Evolutionary conservation across 2,329 filamentous ascomycete species (phyloP).

Genomic region (Endoconidiophora polonica): DNA sequence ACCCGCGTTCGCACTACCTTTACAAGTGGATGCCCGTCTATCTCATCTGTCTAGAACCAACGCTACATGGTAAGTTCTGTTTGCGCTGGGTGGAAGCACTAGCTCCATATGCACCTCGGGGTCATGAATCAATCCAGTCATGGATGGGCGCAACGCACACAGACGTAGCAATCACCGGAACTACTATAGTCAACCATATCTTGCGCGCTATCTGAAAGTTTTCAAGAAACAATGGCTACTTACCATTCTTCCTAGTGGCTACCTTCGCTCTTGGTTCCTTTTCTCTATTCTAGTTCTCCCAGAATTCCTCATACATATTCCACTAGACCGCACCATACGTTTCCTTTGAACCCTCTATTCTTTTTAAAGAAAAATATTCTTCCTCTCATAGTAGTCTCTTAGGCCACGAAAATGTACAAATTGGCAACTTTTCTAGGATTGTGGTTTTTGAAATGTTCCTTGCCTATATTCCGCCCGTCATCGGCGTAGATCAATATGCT

Average conservation of each 20-base stretch:
- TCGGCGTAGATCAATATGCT: slow-evolving; percentile 6
- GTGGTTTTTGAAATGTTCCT: slow-evolving; percentile 30
- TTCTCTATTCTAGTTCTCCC: background rate
- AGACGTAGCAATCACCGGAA: too few relatives aligned
- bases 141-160: too few relatives aligned
- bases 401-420: background rate
- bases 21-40: too few relatives aligned
- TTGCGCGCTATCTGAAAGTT: too few relatives aligned
- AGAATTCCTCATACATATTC: background rate
- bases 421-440: background rate
- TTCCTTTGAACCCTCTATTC: background rate
- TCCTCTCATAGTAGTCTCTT: background rate
- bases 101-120: too few relatives aligned
- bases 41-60: too few relatives aligned
- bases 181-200: too few relatives aligned
- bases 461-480: slow-evolving; percentile 32
- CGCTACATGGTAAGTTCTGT: too few relatives aligned
- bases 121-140: too few relatives aligned
- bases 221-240: background rate
- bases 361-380: background rate
- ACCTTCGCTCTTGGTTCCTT: background rate
- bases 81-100: too few relatives aligned
- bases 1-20: too few relatives aligned
- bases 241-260: background rate
- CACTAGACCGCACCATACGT: background rate